Base-by-base conservation (phyloP, 495 filamentous ascomycete genomes). In the Melanomma pulvis-pyrius region DNA sequence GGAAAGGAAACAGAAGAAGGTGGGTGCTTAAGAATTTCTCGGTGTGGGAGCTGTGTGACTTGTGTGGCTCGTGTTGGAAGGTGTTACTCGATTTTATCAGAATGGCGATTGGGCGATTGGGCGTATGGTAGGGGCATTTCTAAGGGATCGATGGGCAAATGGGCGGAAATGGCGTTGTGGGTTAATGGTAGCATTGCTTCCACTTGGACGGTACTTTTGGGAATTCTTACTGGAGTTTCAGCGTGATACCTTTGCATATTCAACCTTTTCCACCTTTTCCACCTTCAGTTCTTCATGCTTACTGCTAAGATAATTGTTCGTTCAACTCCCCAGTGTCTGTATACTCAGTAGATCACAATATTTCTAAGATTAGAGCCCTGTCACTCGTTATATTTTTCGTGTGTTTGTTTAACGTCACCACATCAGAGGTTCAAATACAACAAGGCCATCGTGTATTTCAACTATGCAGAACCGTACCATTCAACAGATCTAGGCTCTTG, bases 1-100 rank as follows among this genome's bases (percentile, higher is more conserved):
- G 29, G 53, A 59, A 54, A 30, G 54, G 55, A 69, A 63, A 34
- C 51, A 58, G 59, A 68, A 34, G 46, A 57, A 51, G 26, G 1
- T 48, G 19, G 54, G 26, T 11, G 39, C n/a, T 17, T 44, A 15
- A 44, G 39, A 44, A 34, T 34, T n/a, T n/a, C n/a, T n/a, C 30
- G 12, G 39, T 44, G 17, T 44, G n/a, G n/a, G n/a, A n/a, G n/a
- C n/a, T n/a, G n/a, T n/a, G n/a, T 44, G 22, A 51, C 9, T 48
- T 48, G 5, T 48, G 46, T 24, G 46, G 46, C 46, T 48, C n/a
- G 46, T 8, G n/a, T 24, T 51, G 6, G 11, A 22, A 24, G 22
- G 39, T n/a, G 17, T 44, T 44, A 44, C 39, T 44, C n/a, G 39
- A 15, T 44, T 11, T 44, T 44, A 13, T n/a, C 8, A 2, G 9